Evolutionary conservation across 2,329 filamentous ascomycete genomes (phyloP).

Genomic region (Ceratocystis diversiconidia): DNA sequence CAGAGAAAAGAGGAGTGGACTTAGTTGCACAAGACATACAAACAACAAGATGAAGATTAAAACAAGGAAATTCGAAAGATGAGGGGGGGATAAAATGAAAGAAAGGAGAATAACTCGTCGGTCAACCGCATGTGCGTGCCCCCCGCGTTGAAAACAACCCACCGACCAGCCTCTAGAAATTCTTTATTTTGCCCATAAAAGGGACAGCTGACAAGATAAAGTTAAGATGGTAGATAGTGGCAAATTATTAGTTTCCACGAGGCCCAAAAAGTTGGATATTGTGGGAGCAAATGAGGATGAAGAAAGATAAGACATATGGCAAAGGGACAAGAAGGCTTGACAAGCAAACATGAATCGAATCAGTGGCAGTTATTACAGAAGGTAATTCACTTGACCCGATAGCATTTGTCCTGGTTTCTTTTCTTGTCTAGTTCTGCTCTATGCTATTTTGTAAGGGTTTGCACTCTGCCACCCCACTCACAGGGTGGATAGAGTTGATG

Average conservation of each 20-base stretch:
- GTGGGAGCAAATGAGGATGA: background rate
- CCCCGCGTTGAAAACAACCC: background rate
- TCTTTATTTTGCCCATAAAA: background rate
- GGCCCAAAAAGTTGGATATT: background rate
- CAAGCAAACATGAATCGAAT: background rate
- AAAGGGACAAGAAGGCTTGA: background rate
- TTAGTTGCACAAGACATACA: conserved; percentile 6
- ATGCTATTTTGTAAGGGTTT: background rate
- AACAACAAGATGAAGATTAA: conserved; percentile 1
- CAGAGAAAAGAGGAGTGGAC: background rate
- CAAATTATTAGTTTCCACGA: background rate
- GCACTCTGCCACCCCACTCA: background rate
- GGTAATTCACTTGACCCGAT: background rate
- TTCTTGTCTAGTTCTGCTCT: background rate
- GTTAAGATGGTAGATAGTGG: background rate
- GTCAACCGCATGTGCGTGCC: background rate
- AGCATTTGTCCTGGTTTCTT: background rate
- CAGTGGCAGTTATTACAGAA: too few species aligned
- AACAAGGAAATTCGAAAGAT: background rate
- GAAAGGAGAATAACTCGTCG: background rate
- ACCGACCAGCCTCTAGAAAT: background rate
- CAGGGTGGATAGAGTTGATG: background rate
- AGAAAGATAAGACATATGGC: conserved; percentile 5
- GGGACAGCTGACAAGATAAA: background rate
- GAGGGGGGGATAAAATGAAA: background rate